Conservation (phyloP, 108 stramenopile species). For the Conticribra weissflogii region DNA sequence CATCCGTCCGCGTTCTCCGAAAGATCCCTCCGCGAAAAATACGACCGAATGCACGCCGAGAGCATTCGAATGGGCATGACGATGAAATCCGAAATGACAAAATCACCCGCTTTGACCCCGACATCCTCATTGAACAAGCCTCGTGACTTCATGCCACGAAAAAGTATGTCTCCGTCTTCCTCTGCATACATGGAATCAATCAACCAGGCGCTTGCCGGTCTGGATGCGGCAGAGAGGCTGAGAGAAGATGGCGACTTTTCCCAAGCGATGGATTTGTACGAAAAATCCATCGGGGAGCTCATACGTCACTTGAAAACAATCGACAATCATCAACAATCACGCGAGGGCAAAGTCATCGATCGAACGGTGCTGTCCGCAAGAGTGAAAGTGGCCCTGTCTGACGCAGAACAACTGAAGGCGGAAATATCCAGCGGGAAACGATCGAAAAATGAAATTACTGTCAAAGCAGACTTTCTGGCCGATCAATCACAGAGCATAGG, state of each 20-base stretch:
- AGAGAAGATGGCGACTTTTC: constrained; percentile 28
- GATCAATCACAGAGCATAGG: too few relatives aligned
- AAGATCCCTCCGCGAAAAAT: neutral
- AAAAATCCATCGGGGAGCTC: constrained; percentile 7
- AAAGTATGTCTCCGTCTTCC: too few relatives aligned
- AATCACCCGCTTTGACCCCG: neutral
- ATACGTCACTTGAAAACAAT: neutral
- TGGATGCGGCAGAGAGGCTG: constrained; percentile 48
- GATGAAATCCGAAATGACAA: neutral
- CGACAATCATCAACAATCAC: too few relatives aligned
- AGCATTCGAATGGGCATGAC: neutral
- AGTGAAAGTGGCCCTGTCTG: constrained; percentile 42
- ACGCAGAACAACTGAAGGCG: constrained; percentile 55
- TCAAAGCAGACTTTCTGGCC: too few relatives aligned
- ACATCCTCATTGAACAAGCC: too few relatives aligned
- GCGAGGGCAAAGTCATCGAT: too few relatives aligned
- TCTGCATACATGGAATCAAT: neutral
- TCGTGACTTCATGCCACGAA: too few relatives aligned
- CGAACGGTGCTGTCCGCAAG: constrained; percentile 7
- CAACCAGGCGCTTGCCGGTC: neutral
- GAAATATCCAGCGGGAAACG: neutral
- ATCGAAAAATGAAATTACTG: too few relatives aligned
- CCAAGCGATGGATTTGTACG: constrained; percentile 44
- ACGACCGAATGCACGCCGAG: neutral
- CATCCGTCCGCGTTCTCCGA: neutral